These are phyloP conservation scores for Alectoria sarmentosa DNA, from an alignment of 495 filamentous ascomycete species.

Conservation along the genomic window DNA sequence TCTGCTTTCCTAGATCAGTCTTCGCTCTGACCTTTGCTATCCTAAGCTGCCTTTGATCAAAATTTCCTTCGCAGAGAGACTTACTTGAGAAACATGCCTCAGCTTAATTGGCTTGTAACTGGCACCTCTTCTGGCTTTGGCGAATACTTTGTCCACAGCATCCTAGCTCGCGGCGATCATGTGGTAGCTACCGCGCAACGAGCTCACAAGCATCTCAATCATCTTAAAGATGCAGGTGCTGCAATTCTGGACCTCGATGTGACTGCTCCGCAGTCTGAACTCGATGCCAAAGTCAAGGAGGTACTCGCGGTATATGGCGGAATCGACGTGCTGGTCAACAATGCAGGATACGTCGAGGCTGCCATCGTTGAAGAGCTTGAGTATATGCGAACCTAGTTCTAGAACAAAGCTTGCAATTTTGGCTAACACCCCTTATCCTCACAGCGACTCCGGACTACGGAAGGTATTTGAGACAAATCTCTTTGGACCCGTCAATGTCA, in stretches of 20 bases:
- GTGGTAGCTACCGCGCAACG: slow-evolving; percentile 39
- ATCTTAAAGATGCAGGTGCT: slow-evolving; percentile 35
- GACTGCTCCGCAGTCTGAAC: slow-evolving; percentile 23
- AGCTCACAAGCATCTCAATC: slow-evolving; percentile 24
- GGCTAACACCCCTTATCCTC: not conserved
- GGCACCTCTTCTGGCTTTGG: slow-evolving; percentile 41
- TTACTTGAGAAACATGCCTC: too few species aligned
- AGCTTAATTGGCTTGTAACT: slow-evolving; percentile 41
- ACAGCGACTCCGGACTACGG: not conserved
- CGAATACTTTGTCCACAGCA: slow-evolving; percentile 29
- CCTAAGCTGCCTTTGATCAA: too few species aligned
- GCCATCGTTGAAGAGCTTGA: slow-evolving; percentile 30
- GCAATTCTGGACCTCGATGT: slow-evolving; percentile 36
- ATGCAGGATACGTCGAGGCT: slow-evolving; percentile 30
- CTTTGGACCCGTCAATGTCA: slow-evolving; percentile 39
- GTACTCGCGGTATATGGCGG: slow-evolving; percentile 21
- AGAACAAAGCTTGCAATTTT: not conserved
- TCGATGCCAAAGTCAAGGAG: slow-evolving; percentile 15
- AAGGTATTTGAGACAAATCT: slow-evolving; percentile 41
- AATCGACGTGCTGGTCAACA: slow-evolving; percentile 32
- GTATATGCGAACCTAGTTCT: slow-evolving; percentile 17
- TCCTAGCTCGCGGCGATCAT: slow-evolving; percentile 35
- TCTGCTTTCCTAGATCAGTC: too few species aligned
- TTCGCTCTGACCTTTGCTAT: too few species aligned
- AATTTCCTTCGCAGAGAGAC: too few species aligned